Evolutionary conservation across 2,329 filamentous ascomycete species (phyloP), one percentile per base, ranked within the genome.

Genomic region (Seiridium cupressi): DNA sequence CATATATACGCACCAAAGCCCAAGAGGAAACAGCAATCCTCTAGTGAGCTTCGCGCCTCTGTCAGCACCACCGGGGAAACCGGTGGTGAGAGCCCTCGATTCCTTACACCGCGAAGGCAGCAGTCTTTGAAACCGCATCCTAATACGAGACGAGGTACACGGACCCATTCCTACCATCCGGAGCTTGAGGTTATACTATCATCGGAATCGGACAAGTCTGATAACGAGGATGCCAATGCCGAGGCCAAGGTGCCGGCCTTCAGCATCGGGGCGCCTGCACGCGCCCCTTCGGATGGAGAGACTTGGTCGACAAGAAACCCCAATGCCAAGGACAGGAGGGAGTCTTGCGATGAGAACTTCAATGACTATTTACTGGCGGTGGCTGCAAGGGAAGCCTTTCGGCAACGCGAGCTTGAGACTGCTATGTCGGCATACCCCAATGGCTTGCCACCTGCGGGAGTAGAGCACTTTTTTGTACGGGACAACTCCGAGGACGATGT

Each of bases 341-440:
- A 93, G 82, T 85, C 84, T 60, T 89, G 90, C 64, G 91, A 95
- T 69, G 90, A 91, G 63, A 84, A 85, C 63, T 89, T 91, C 66
- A 87, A 89, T 56, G 87, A 88, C 44, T 93, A 93, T 73, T 77
- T 97, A 59, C 83, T 96, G 61, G 87, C 90, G 60, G 79, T 96
- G 60, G 91, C 93, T 48, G 91, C 91, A 55, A 89, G 88, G 69
- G 89, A 92, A 69, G 91, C 90, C 7, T 89, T 95, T 72, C 87
- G 88, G 69, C 89, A 94, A 72, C 80, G 70, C 47, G 69, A 97
- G 64, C 87, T 90, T 63, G 91, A 96, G 67, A 82, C 86, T 69
- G 90, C 89, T 53, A 81, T 93, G 70, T 88, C 88, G 44, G 91
- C 89, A 1, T 93, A 92, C 69, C 89, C 90, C 68, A 89, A 89